phyloP scores from a whole-genome alignment of 768 basidiomycete genomes.

The Cubamyces sp. region DNA sequence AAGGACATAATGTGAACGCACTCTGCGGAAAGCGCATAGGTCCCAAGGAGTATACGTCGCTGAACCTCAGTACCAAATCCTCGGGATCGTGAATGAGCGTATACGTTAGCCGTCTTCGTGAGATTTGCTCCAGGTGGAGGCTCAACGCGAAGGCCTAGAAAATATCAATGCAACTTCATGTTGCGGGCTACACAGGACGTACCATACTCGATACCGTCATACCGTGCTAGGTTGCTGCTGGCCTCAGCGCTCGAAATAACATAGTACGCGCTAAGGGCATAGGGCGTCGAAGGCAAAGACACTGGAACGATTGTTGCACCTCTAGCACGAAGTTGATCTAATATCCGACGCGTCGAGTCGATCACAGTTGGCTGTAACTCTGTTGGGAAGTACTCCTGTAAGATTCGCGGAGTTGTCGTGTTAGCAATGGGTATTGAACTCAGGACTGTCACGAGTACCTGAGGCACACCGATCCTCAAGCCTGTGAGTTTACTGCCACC shows the following conservation, averaged over 20 bases:
- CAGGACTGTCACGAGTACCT: conserved; percentile 44
- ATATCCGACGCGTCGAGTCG: conserved; percentile 47
- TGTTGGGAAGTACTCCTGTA: conserved; percentile 78
- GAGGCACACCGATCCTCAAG: conserved; percentile 76
- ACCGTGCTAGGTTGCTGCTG: conserved; percentile 88
- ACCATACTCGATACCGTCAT: conserved; percentile 89
- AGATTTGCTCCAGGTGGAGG: conserved; percentile 47
- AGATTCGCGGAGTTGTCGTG: no score
- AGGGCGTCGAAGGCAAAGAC: conserved; percentile 66
- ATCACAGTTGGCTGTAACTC: conserved; percentile 57
- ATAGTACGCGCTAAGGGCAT: conserved; percentile 92
- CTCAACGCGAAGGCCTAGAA: conserved; percentile 53
- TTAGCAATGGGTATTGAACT: no score
- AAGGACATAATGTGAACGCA: conserved; percentile 34
- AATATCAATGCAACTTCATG: neutral
- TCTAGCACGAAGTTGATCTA: conserved; percentile 45
- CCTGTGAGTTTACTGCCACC: conserved; percentile 43
- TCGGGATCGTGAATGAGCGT: conserved; percentile 65
- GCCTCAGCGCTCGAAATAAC: conserved; percentile 96
- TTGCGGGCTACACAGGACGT: neutral
- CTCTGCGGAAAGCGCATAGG: conserved; percentile 92
- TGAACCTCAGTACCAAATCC: conserved; percentile 87
- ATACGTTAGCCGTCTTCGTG: conserved; percentile 57
- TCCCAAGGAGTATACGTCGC: conserved; percentile 86
- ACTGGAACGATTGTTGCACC: conserved; percentile 78